Conservation (phyloP, 352 stramenopile genomes). For the Phytophthora pseudosyringae region DNA sequence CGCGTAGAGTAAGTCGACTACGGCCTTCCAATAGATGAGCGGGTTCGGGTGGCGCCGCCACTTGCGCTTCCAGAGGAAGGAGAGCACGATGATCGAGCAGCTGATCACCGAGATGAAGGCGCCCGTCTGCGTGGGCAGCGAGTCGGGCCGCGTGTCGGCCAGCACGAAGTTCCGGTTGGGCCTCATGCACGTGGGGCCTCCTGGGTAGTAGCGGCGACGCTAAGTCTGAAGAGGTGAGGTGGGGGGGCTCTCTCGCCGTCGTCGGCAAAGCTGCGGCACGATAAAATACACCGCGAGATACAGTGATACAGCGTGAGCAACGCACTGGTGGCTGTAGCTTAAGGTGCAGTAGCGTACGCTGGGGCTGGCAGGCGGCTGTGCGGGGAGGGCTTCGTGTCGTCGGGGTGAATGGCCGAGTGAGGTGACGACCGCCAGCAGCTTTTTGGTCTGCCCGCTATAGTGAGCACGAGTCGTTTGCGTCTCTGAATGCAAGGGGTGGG, state of each 20-base stretch:
- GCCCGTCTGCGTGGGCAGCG: constrained; percentile 65
- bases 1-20: constrained; percentile 77
- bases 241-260: constrained; percentile 1
- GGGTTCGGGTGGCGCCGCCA: constrained; percentile 85
- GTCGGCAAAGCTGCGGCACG: constrained; percentile 24
- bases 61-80: constrained; percentile 67
- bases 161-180: constrained; percentile 32
- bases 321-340: not conserved
- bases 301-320: not conserved
- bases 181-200: constrained; percentile 20
- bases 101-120: constrained; percentile 79
- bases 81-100: constrained; percentile 76
- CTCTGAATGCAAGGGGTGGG: constrained; percentile 7
- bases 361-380: not conserved
- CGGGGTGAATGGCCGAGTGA: constrained; percentile 21
- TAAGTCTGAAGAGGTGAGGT: constrained; percentile 1
- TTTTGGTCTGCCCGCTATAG: constrained; percentile 12
- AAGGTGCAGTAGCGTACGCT: constrained; percentile 1
- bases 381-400: constrained; percentile 5
- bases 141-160: constrained; percentile 41
- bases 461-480: constrained; percentile 7
- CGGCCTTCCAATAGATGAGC: constrained; percentile 84
- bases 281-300: not conserved
- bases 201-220: not conserved
- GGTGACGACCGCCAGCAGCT: constrained; percentile 9